Percentiles rank a stretch among this genome's conserved stretches.
phyloP scores from a whole-genome alignment of 805 yeast genomes.

The Saccharomycopsis vini region DNA sequence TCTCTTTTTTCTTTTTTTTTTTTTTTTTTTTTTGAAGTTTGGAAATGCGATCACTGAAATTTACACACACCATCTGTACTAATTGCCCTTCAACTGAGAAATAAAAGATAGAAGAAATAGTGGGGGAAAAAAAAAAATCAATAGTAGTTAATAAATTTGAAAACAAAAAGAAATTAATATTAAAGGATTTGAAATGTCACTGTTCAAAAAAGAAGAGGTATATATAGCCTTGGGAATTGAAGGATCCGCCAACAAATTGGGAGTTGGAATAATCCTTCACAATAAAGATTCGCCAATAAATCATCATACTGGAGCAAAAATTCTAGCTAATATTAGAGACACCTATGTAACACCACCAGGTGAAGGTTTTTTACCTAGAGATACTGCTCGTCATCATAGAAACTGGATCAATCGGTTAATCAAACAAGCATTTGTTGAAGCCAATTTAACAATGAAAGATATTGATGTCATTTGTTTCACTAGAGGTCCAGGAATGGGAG shows the following conservation, averaged over 20 bases:
- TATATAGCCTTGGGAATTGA: constrained; percentile 85
- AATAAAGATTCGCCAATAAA: constrained; percentile 40
- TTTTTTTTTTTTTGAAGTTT: no score
- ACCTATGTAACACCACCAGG: constrained; percentile 97
- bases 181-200: no score
- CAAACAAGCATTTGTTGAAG: constrained; percentile 54
- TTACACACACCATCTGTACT: no score
- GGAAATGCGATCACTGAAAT: no score
- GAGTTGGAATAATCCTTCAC: constrained; percentile 86
- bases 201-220: no score
- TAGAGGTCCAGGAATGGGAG: constrained; percentile 99
- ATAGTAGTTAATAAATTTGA: no score
- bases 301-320: constrained; percentile 54
- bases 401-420: constrained; percentile 86
- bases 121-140: no score
- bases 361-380: constrained; percentile 94
- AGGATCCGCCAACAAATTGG: constrained; percentile 95
- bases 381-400: constrained; percentile 92
- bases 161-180: no score
- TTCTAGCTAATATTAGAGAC: constrained; percentile 85
- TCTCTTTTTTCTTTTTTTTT: no score
- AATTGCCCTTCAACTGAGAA: no score
- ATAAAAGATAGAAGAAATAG: no score
- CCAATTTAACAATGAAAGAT: constrained; percentile 41
- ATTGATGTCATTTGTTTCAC: constrained; percentile 85